Evolutionary conservation across 805 yeast species (phyloP).

Genomic region (Kazachstania psychrophila): DNA sequence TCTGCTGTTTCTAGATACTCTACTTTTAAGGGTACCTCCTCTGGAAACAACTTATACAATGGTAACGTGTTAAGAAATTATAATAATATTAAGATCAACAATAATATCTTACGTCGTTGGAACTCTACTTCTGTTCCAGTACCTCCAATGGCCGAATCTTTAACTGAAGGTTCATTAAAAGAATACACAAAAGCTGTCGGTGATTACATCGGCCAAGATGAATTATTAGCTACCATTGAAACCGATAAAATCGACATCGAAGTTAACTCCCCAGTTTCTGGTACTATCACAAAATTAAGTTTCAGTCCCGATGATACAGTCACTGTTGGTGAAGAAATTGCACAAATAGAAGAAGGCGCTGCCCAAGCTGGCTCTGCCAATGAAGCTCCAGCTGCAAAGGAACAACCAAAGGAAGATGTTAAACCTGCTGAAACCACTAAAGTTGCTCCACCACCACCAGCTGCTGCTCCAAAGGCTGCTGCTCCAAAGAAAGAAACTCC

Average conservation of each 20-base stretch:
- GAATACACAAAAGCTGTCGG: slow-evolving; percentile 68
- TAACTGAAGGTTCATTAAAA: slow-evolving; percentile 90
- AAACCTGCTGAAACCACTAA: slow-evolving; percentile 20
- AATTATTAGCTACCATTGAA: slow-evolving; percentile 91
- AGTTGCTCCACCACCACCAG: slow-evolving; percentile 32
- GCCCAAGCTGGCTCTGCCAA: slow-evolving; percentile 42
- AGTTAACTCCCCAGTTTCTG: slow-evolving; percentile 88
- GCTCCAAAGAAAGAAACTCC: slow-evolving; percentile 27
- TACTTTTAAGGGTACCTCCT: not conserved
- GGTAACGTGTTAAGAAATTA: too few species aligned
- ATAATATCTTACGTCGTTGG: slow-evolving; percentile 17
- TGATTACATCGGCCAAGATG: slow-evolving; percentile 78
- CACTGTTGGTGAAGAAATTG: slow-evolving; percentile 87
- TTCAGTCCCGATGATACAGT: slow-evolving; percentile 87
- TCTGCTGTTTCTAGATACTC: not conserved
- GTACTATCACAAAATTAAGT: slow-evolving; percentile 77
- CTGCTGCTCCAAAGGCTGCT: slow-evolving; percentile 18
- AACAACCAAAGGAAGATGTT: slow-evolving; percentile 27
- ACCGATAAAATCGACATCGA: slow-evolving; percentile 97
- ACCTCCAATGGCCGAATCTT: slow-evolving; percentile 97
- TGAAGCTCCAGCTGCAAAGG: slow-evolving; percentile 24
- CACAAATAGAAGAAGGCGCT: slow-evolving; percentile 71
- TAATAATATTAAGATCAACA: too few species aligned
- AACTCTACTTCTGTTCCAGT: slow-evolving; percentile 61
- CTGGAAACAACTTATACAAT: not conserved